phyloP scores from a whole-genome alignment of 2,329 filamentous ascomycete species.

The Parastagonospora avenae region DNA sequence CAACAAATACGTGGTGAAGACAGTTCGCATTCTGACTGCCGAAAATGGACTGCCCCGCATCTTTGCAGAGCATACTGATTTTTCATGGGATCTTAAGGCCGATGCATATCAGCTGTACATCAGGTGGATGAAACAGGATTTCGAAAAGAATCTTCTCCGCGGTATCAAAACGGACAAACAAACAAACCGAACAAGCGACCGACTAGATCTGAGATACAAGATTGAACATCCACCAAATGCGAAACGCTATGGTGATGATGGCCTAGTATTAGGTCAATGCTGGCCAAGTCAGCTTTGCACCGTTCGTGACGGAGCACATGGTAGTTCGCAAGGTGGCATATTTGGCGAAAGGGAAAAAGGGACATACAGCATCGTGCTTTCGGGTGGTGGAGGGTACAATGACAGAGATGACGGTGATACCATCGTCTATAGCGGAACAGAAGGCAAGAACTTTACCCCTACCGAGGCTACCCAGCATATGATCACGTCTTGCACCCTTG shows the following conservation, averaged over 20 bases:
- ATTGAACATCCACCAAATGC: constrained; percentile 15
- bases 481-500: constrained; percentile 45
- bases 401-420: constrained; percentile 58
- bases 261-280: constrained; percentile 58
- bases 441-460: constrained; percentile 34
- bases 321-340: constrained; percentile 54
- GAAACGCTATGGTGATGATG: constrained; percentile 47
- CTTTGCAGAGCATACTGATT: constrained; percentile 39
- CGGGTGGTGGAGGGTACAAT: constrained; percentile 52
- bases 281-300: constrained; percentile 60
- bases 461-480: constrained; percentile 51
- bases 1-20: constrained; percentile 36
- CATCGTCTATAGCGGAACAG: constrained; percentile 60
- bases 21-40: constrained; percentile 41
- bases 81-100: constrained; percentile 54
- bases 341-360: constrained; percentile 53
- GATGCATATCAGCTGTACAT: constrained; percentile 55
- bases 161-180: constrained; percentile 43
- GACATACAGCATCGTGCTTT: constrained; percentile 62
- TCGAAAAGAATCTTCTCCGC: constrained; percentile 53
- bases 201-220: constrained; percentile 29
- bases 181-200: constrained; percentile 31
- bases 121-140: constrained; percentile 51
- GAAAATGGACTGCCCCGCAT: constrained; percentile 49
- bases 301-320: constrained; percentile 61